These are phyloP conservation scores for Nakaseomyces kungkrabaensis DNA, from an alignment of 1,139 yeast species.

Conservation along the genomic window DNA sequence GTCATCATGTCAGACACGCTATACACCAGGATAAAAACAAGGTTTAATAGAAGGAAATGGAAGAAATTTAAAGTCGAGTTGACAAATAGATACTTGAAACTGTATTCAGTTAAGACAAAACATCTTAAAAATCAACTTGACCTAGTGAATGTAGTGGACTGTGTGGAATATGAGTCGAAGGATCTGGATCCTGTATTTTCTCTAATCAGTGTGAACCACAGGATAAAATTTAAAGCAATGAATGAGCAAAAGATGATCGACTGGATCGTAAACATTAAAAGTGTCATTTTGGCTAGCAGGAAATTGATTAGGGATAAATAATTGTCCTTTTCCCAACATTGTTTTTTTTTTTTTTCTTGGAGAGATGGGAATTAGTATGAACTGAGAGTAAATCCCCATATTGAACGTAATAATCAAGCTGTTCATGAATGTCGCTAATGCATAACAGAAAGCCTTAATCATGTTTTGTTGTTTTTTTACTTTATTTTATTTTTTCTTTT, in stretches of 20 bases:
- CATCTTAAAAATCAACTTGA: slow-evolving; percentile 10
- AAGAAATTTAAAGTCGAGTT: slow-evolving; percentile 14
- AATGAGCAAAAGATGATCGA: slow-evolving; percentile 18
- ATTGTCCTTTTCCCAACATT: not conserved
- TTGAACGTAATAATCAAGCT: no score
- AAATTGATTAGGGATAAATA: not conserved
- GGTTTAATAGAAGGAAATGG: slow-evolving; percentile 19
- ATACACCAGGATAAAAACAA: slow-evolving; percentile 13
- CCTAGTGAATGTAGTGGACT: slow-evolving; percentile 15
- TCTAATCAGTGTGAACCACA: slow-evolving; percentile 13
- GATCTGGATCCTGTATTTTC: slow-evolving; percentile 13
- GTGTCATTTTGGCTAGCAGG: slow-evolving; percentile 14
- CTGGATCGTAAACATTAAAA: slow-evolving; percentile 20
- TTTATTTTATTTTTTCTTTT: no score
- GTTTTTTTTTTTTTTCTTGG: no score
- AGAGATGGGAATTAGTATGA: no score
- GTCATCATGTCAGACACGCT: slow-evolving; percentile 12
- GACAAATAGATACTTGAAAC: slow-evolving; percentile 11
- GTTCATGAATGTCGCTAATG: no score
- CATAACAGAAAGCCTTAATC: no score
- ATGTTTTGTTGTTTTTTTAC: no score
- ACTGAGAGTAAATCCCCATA: no score
- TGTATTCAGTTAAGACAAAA: slow-evolving; percentile 14
- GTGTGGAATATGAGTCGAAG: slow-evolving; percentile 15
- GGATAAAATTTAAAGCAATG: slow-evolving; percentile 15